Percentiles rank a stretch among this genome's conserved stretches.
phyloP scores from a whole-genome alignment of 78 protist species.

The Cavenderia fasciculata region DNA sequence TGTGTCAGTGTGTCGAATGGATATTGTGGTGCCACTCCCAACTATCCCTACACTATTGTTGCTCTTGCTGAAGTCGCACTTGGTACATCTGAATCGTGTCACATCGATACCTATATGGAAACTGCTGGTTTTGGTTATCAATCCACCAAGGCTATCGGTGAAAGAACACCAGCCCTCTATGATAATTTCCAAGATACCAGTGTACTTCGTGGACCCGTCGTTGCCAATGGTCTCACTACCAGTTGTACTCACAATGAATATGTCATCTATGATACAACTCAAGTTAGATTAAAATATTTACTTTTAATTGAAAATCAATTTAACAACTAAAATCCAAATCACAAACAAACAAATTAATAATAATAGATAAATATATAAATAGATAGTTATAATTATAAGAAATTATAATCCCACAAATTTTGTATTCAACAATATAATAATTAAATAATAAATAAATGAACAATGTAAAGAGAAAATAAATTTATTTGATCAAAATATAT shows the following conservation, averaged over 20 bases:
- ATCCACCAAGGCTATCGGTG: conserved; percentile 73
- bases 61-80: conserved; percentile 74
- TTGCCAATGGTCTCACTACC: background rate
- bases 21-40: conserved; percentile 39
- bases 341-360: too few species aligned
- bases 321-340: too few species aligned
- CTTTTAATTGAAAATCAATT: background rate
- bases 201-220: conserved; percentile 7
- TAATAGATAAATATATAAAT: too few species aligned
- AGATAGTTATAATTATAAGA: too few species aligned
- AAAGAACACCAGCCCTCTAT: conserved; percentile 36
- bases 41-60: conserved; percentile 18
- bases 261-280: conserved; percentile 45
- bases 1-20: background rate
- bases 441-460: too few species aligned
- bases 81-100: conserved; percentile 21
- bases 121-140: conserved; percentile 36
- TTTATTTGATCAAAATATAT: too few species aligned
- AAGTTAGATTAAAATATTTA: conserved; percentile 32
- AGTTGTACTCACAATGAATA: conserved; percentile 55
- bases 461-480: too few species aligned
- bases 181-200: background rate
- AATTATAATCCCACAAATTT: too few species aligned
- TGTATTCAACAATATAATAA: too few species aligned
- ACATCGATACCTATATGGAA: conserved; percentile 51